These are phyloP conservation scores for Ustilago vetiveriae DNA, from an alignment of 1,284 basidiomycete species.

Conservation along the genomic window DNA sequence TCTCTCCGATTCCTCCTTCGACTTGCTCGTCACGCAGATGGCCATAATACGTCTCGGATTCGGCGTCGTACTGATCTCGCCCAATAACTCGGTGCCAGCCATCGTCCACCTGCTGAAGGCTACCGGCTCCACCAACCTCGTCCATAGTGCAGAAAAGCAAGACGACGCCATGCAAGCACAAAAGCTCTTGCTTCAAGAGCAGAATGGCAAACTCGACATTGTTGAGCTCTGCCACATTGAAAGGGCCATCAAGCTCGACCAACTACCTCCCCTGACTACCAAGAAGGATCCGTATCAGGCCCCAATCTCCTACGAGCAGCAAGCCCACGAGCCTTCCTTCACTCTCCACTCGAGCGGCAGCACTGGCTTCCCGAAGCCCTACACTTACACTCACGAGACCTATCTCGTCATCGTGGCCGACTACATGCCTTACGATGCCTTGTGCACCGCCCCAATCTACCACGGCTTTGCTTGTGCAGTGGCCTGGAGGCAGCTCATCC, in stretches of 20 bases:
- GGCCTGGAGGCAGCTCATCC: slow-evolving; percentile 28
- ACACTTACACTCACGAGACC: slow-evolving; percentile 29
- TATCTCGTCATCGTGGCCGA: slow-evolving; percentile 24
- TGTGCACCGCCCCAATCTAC: slow-evolving; percentile 43
- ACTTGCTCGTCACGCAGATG: slow-evolving; percentile 26
- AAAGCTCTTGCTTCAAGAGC: slow-evolving; percentile 3
- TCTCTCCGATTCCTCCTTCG: slow-evolving; percentile 19
- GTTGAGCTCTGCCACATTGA: slow-evolving; percentile 7
- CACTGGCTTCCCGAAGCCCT: slow-evolving; percentile 46
- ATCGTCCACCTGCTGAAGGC: slow-evolving; percentile 40
- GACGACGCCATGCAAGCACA: slow-evolving; percentile 3
- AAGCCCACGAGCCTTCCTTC: slow-evolving; percentile 17
- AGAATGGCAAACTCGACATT: background rate
- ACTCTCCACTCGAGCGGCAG: slow-evolving; percentile 47
- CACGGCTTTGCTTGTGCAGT: slow-evolving; percentile 39
- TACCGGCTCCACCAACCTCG: slow-evolving; percentile 5
- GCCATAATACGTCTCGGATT: slow-evolving; percentile 39
- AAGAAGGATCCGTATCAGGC: slow-evolving; percentile 15
- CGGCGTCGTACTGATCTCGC: slow-evolving; percentile 41
- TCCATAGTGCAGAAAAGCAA: slow-evolving; percentile 8
- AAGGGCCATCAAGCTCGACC: background rate
- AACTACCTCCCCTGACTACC: slow-evolving; percentile 7
- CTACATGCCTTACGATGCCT: slow-evolving; percentile 18
- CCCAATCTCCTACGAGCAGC: slow-evolving; percentile 14
- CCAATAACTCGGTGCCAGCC: slow-evolving; percentile 46